Evolutionary conservation across 1,284 basidiomycete species (phyloP).

Genomic region (Leccinum subfulvum): DNA sequence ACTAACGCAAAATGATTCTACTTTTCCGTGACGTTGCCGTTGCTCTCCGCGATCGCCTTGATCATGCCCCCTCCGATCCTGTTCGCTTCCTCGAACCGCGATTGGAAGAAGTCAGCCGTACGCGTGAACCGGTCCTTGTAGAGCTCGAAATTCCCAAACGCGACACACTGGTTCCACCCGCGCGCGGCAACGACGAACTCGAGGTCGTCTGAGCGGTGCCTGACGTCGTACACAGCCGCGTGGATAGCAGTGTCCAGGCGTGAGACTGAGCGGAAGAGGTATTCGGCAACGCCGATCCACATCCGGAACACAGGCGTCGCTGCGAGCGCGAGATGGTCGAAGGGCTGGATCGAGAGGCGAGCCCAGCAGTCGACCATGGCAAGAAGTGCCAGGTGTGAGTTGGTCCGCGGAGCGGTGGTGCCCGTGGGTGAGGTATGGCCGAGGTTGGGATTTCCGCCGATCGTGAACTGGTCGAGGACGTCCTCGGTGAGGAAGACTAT

Average conservation of each 20-base stretch:
- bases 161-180: constrained; percentile 96
- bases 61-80: constrained; percentile 89
- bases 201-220: constrained; percentile 86
- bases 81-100: constrained; percentile 84
- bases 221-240: constrained; percentile 77
- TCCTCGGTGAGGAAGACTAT: constrained; percentile 88
- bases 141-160: constrained; percentile 89
- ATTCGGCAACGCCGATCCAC: constrained; percentile 97
- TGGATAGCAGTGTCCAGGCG: constrained; percentile 72
- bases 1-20: neutral
- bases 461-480: constrained; percentile 83
- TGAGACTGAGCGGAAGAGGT: constrained; percentile 76
- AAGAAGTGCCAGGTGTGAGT: constrained; percentile 93
- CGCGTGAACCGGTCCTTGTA: constrained; percentile 83
- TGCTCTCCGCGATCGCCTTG: constrained; percentile 74
- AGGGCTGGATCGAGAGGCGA: constrained; percentile 83
- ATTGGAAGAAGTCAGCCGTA: constrained; percentile 84
- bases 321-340: constrained; percentile 88
- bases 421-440: constrained; percentile 11
- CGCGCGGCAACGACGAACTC: constrained; percentile 94
- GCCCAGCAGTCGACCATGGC: constrained; percentile 99
- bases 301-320: constrained; percentile 96
- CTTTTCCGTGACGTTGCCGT: constrained; percentile 16
- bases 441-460: constrained; percentile 26
- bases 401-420: constrained; percentile 40